Evolutionary conservation across 148 eudicot species (phyloP).

Genomic region (Arbutus unedo): DNA sequence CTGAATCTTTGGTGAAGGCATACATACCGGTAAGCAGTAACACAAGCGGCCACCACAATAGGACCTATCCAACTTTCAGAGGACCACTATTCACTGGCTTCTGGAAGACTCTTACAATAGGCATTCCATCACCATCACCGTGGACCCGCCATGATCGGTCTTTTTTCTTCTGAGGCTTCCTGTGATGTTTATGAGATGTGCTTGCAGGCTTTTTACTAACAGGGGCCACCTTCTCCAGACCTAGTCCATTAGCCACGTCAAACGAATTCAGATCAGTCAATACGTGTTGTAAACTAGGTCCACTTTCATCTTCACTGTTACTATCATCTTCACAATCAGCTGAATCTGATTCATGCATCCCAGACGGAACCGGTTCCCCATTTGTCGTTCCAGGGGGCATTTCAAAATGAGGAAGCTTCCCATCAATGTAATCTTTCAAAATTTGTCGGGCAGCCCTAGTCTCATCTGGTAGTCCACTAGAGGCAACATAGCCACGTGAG

Average conservation of each 20-base stretch:
- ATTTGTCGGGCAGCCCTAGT: conserved; percentile 80
- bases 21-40: not conserved
- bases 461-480: conserved; percentile 92
- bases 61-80: conserved; percentile 19
- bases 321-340: conserved; percentile 43
- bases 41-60: conserved; percentile 2
- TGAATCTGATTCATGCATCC: conserved; percentile 44
- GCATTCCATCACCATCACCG: conserved; percentile 81
- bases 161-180: conserved; percentile 83
- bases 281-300: conserved; percentile 45
- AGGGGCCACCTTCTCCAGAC: conserved; percentile 29
- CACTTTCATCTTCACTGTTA: conserved; percentile 31
- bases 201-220: conserved; percentile 40
- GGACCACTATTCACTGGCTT: conserved; percentile 68
- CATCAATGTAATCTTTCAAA: conserved; percentile 90
- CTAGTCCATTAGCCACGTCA: conserved; percentile 64
- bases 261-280: conserved; percentile 72
- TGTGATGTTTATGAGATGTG: conserved; percentile 78
- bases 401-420: conserved; percentile 79
- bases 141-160: conserved; percentile 87
- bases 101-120: conserved; percentile 65
- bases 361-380: conserved; percentile 33
- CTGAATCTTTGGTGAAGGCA: not conserved
- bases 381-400: conserved; percentile 64
- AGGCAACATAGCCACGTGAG: conserved; percentile 84